Base-by-base conservation (phyloP, 805 yeast genomes). In the Yamadazyma phyllophila region DNA sequence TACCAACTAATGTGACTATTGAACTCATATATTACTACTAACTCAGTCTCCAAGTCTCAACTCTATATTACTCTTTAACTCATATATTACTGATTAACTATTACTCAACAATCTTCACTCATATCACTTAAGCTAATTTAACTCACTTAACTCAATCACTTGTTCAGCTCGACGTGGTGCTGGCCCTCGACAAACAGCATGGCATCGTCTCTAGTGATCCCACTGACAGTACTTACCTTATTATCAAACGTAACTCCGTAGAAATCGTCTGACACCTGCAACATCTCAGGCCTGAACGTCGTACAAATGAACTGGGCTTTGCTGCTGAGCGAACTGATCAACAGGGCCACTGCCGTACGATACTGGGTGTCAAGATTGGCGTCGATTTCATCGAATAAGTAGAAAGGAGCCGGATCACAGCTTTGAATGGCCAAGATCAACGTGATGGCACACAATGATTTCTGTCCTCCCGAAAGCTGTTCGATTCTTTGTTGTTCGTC, bases 371-470 rank as follows among this genome's bases (percentile, higher is more conserved):
- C 99, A 51, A 94, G 73, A 55, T 92, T 94, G 4, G 98, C 97
- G 67, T 94, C 99, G 48, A 94, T 85, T 69, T 94, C 99, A 65
- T 94, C 99, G 64, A 94, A 92, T 39, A 94, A 66, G 61, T 94
- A 94, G 63, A 94, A 94, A 40, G 98, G 97, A 7, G 97, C 97
- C 9, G 98, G 98, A 55, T 94, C 98, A 52, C 95, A 88, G 59
- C 79, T 82, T 68, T 94, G 99, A 48, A 92, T 88, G 3, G 99
- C 97, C 47, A 94, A 74, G 53, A 94, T 91, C 41, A 94, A 76
- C 0, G 98, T 91, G 54, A 94, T 82, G 0, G 99, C 98, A 71
- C 98, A 91, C n/a, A 94, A 71, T 0, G 97, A 87, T 62, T 92
- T 92, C 60, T 94, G 99, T 9, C 99, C 99, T 34, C 99, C 99